Percentiles rank a stretch among this genome's conserved stretches.
Evolutionary conservation across 2,329 filamentous ascomycete species (phyloP).

Genomic region (Microsporum canis): DNA sequence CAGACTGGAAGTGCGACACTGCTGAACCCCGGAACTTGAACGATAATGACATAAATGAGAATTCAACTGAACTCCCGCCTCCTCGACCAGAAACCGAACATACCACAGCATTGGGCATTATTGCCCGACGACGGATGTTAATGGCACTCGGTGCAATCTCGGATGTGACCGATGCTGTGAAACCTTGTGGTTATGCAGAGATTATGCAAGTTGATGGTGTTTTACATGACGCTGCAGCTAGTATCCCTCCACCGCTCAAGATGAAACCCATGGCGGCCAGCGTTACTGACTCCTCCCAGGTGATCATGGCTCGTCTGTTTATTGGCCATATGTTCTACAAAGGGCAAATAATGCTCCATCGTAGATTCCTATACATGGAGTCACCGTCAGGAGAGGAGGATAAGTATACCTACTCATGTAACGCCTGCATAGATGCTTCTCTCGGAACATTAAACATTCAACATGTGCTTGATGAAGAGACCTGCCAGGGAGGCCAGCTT

Average conservation of each 20-base stretch:
- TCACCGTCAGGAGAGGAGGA: constrained; percentile 2
- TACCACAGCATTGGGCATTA: constrained; percentile 35
- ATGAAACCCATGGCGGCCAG: constrained; percentile 18
- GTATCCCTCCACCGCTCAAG: constrained; percentile 14
- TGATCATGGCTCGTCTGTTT: constrained; percentile 18
- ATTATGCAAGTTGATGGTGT: constrained; percentile 15
- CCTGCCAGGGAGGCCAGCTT: constrained; percentile 43
- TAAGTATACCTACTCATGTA: constrained; percentile 26
- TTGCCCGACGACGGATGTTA: constrained; percentile 28
- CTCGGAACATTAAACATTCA: constrained; percentile 39
- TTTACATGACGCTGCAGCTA: not conserved
- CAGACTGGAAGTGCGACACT: constrained; percentile 50
- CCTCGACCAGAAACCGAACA: constrained; percentile 43
- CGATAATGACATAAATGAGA: constrained; percentile 49
- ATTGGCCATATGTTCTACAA: constrained; percentile 18
- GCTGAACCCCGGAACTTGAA: constrained; percentile 47
- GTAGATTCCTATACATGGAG: constrained; percentile 11
- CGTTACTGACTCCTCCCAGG: constrained; percentile 17
- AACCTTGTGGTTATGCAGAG: constrained; percentile 27
- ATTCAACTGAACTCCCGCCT: constrained; percentile 41
- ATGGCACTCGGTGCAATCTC: constrained; percentile 27
- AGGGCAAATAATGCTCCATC: constrained; percentile 18
- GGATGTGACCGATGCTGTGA: constrained; percentile 27
- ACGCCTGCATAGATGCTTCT: constrained; percentile 37
- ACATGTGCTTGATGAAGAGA: constrained; percentile 39